Conservation (phyloP, 139 green algal species). For the Marvania coccoides region DNA sequence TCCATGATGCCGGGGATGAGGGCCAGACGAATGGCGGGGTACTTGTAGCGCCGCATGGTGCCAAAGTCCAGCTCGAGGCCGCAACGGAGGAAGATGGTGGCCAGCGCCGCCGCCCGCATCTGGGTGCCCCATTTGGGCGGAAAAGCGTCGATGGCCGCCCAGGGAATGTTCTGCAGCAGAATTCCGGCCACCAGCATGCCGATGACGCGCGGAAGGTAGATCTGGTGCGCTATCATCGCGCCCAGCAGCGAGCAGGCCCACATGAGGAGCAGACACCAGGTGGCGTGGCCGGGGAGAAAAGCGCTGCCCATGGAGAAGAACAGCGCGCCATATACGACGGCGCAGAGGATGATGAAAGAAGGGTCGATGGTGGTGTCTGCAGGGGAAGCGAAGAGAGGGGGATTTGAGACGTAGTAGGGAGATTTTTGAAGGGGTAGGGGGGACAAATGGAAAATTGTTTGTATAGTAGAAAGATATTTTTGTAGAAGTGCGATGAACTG, state of each 20-base stretch:
- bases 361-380: background rate
- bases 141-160: conserved; percentile 40
- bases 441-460: too few relatives aligned
- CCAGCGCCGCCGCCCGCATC: conserved; percentile 59
- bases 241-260: conserved; percentile 18
- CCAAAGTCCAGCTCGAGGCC: conserved; percentile 72
- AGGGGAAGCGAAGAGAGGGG: background rate
- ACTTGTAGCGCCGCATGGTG: conserved; percentile 23
- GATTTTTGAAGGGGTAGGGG: too few relatives aligned
- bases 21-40: conserved; percentile 18
- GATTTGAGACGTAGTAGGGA: background rate
- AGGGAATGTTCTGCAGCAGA: conserved; percentile 54
- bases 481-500: too few relatives aligned
- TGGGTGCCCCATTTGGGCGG: conserved; percentile 48
- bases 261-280: conserved; percentile 24
- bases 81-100: conserved; percentile 75
- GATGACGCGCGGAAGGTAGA: conserved; percentile 50
- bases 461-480: too few relatives aligned
- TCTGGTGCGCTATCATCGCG: conserved; percentile 22
- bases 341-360: background rate
- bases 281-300: conserved; percentile 26
- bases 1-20: conserved; percentile 41
- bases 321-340: conserved; percentile 9
- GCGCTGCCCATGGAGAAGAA: conserved; percentile 25
- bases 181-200: conserved; percentile 67